Base-by-base conservation (phyloP, 176 grass and related monocot genomes). In the Cocos nucifera region DNA sequence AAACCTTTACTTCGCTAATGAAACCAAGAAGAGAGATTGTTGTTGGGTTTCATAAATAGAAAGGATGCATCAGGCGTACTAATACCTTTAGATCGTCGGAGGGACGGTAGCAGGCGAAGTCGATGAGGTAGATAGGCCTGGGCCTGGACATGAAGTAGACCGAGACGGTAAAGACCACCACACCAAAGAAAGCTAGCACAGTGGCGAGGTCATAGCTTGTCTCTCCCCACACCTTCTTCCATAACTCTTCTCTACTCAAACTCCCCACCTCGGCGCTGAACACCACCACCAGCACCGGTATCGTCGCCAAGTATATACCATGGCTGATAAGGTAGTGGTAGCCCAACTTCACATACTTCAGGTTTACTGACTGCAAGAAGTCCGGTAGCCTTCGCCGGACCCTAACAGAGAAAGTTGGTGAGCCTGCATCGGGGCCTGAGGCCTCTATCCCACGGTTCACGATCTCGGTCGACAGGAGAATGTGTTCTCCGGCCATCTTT, bases 291-390 rank as follows among this genome's bases (percentile, higher is more conserved):
- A 97, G 89, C 64, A 88, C 79, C 0, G 93, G 93, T 61, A 97
- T 84, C 72, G 87, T 88, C 61, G 80, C 82, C 81, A 91, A 78
- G 78, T 97, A 97, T 57, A 97, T 78, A 26, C 77, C 93, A 64
- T 97, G 93, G 84, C 84, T 92, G 74, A 97, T 70, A 20, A 97
- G 84, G 79, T 97, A 92, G 79, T 79, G 93, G 84, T 97, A 97
- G 6, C 93, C 93, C 15, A 97, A 78, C 22, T 73, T 61, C 53
- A 97, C 93, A 75, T 97, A 92, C 81, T 97, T 92, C 52, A 97
- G 81, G 84, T 97, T 97, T 63, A 97, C 93, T 9, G 93, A 97
- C 79, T 97, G 93, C 54, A 97, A 32, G 50, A 97, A 97, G 74
- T 97, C 93, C 19, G 93, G 93, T 62, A 97, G 81, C n/a, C 87